phyloP scores from a whole-genome alignment of 805 yeast species.

The Barnettozyma sucrosica region DNA sequence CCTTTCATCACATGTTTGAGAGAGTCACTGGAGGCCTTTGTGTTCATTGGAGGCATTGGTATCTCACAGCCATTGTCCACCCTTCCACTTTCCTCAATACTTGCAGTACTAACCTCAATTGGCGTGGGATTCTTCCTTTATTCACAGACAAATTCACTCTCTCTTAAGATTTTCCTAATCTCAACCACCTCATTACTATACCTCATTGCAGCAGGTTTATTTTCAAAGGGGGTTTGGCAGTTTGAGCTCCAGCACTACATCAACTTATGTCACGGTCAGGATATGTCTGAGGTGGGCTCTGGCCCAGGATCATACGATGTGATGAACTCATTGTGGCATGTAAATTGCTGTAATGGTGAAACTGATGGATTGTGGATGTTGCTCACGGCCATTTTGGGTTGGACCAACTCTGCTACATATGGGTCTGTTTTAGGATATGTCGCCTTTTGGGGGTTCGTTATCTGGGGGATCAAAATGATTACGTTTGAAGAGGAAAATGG shows the following conservation, averaged over 20 bases:
- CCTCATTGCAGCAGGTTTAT: constrained; percentile 79
- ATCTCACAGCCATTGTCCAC: constrained; percentile 63
- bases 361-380: constrained; percentile 33
- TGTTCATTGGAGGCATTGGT: constrained; percentile 85
- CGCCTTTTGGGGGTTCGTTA: constrained; percentile 56
- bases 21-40: constrained; percentile 90
- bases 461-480: constrained; percentile 39
- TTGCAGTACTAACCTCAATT: constrained; percentile 56
- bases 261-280: constrained; percentile 70
- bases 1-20: constrained; percentile 84
- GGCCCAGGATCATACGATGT: constrained; percentile 94
- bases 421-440: constrained; percentile 76
- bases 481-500: constrained; percentile 53
- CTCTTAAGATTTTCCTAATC: constrained; percentile 69
- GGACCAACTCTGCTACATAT: constrained; percentile 92
- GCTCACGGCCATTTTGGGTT: constrained; percentile 80
- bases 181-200: constrained; percentile 76
- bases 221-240: constrained; percentile 88
- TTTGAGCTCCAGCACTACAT: constrained; percentile 76
- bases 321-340: constrained; percentile 80
- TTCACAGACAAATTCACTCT: constrained; percentile 71
- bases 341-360: constrained; percentile 60
- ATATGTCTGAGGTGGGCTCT: constrained; percentile 80
- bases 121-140: constrained; percentile 63
- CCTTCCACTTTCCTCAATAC: constrained; percentile 55